A percentile compares a stretch with the other conserved stretches of the same genome.
phyloP scores from a whole-genome alignment of 345 rosid species.

The Erysimum cheiranthoides region DNA sequence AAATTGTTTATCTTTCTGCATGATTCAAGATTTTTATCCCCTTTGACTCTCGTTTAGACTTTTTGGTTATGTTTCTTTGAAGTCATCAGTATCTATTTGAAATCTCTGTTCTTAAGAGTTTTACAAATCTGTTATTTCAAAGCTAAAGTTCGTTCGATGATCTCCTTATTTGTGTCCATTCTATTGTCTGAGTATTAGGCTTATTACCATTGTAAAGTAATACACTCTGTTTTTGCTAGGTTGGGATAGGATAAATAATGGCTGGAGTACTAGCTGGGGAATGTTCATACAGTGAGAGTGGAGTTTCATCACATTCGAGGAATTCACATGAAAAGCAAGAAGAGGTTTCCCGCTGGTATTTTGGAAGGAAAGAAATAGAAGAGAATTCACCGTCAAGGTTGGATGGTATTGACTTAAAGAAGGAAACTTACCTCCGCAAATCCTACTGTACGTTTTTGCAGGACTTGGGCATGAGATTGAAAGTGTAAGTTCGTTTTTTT shows the following conservation, averaged over 20 bases:
- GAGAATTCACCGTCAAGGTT: conserved; percentile 86
- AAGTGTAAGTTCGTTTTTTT: conserved; percentile 69
- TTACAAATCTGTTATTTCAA: conserved; percentile 1
- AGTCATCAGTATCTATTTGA: background rate
- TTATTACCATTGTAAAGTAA: conserved; percentile 5
- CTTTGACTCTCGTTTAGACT: conserved; percentile 23
- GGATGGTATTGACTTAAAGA: conserved; percentile 95
- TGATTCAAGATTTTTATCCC: conserved; percentile 1
- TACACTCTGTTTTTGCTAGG: conserved; percentile 23
- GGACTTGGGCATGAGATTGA: conserved; percentile 95
- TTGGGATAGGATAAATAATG: conserved; percentile 49
- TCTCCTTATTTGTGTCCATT: background rate
- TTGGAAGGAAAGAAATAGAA: conserved; percentile 86
- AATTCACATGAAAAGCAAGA: conserved; percentile 61
- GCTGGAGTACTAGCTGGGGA: conserved; percentile 62
- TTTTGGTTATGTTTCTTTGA: conserved; percentile 17
- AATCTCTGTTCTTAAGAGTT: no score
- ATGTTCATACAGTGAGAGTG: conserved; percentile 55
- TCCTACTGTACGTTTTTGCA: conserved; percentile 96
- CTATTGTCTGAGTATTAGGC: background rate
- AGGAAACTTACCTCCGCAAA: conserved; percentile 91
- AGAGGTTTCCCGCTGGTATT: conserved; percentile 82
- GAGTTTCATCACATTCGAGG: conserved; percentile 53
- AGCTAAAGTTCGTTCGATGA: background rate
- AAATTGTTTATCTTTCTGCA: background rate